Conservation (phyloP, 805 yeast species). For the Schizosaccharomyces pombe region ASM294v3 CU329670.1:3385001-3385500, state of each 20-base stretch:
- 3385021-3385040: constrained; percentile 95
- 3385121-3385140: constrained; percentile 84
- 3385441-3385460: constrained; percentile 1
- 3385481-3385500: background rate
- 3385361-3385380: constrained; percentile 28
- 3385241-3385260: constrained; percentile 87
- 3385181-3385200: constrained; percentile 93
- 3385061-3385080: constrained; percentile 97
- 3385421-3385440: constrained; percentile 1
- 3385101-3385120: constrained; percentile 86
- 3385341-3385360: constrained; percentile 54
- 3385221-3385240: constrained; percentile 82
- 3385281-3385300: constrained; percentile 90
- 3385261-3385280: constrained; percentile 87
- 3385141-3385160: constrained; percentile 94
- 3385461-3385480: background rate
- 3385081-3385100: constrained; percentile 79
- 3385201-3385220: constrained; percentile 78
- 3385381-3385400: constrained; percentile 27
- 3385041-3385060: constrained; percentile 99
- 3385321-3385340: constrained; percentile 78
- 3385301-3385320: constrained; percentile 78
- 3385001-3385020: constrained; percentile 81
- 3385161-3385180: constrained; percentile 97
- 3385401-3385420: constrained; percentile 4